Conservation (phyloP, 371 early-diverging fungal genomes). For the Batkoa obscura region DNA sequence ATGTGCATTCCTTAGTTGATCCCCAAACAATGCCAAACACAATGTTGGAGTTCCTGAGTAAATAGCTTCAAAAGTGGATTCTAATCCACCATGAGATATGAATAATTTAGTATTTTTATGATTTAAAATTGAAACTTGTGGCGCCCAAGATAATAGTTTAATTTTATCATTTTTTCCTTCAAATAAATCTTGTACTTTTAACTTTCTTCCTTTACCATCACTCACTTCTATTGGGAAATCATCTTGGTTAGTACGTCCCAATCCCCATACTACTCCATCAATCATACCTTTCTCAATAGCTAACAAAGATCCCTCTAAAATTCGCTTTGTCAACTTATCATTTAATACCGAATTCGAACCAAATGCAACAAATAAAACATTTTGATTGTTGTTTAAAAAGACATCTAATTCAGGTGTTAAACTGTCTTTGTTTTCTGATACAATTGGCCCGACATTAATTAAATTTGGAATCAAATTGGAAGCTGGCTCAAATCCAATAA, state of each 20-base stretch:
- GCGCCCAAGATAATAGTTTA: conserved; percentile 2
- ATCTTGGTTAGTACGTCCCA: background rate
- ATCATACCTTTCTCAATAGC: background rate
- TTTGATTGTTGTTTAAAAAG: background rate
- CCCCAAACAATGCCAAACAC: background rate
- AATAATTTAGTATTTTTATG: conserved; percentile 3
- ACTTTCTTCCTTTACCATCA: background rate
- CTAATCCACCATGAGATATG: conserved; percentile 7
- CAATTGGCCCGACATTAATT: conserved; percentile 1
- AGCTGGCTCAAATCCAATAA: conserved; percentile 2
- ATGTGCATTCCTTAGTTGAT: conserved; percentile 3
- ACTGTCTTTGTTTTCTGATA: background rate
- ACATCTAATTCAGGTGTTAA: background rate
- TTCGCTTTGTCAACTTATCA: background rate
- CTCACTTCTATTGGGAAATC: background rate
- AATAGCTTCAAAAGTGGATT: conserved; percentile 1
- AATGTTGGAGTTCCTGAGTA: conserved; percentile 4
- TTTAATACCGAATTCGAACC: background rate
- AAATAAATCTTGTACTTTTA: background rate
- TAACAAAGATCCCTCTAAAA: background rate
- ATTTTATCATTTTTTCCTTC: background rate
- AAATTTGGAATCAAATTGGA: background rate
- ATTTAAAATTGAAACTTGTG: conserved; percentile 4
- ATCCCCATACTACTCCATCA: conserved; percentile 6
- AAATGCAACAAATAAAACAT: conserved; percentile 1